These are phyloP conservation scores for Pyricularia sp. DNA, from an alignment of 2,329 filamentous ascomycete species.

Conservation along the genomic window DNA sequence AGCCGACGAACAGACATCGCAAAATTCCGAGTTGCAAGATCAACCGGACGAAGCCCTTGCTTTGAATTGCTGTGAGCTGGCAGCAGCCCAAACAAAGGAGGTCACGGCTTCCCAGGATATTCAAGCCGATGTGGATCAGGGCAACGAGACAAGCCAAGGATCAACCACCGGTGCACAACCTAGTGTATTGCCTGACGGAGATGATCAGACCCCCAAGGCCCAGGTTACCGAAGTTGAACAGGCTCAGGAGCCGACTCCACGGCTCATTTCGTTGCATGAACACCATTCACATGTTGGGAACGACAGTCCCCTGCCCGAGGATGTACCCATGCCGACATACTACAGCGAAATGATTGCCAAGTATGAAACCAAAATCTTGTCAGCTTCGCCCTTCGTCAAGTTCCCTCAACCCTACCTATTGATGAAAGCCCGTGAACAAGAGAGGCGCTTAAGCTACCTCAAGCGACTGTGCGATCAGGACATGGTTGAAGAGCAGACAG, in stretches of 20 bases:
- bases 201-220: constrained; percentile 11
- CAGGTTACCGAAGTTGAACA: constrained; percentile 12
- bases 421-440: constrained; percentile 85
- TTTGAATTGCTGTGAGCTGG: background rate
- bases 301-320: constrained; percentile 58
- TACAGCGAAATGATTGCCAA: constrained; percentile 94
- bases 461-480: constrained; percentile 75
- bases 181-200: background rate
- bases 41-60: constrained; percentile 23
- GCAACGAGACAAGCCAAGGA: background rate
- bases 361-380: constrained; percentile 86
- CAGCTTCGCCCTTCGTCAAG: constrained; percentile 91
- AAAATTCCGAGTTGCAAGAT: constrained; percentile 17
- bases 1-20: constrained; percentile 36
- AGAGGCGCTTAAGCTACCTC: constrained; percentile 72
- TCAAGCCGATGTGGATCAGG: constrained; percentile 1
- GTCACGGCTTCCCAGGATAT: constrained; percentile 10
- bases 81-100: background rate
- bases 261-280: constrained; percentile 26
- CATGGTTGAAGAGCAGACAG: constrained; percentile 40
- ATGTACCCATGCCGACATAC: constrained; percentile 78
- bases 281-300: constrained; percentile 32
- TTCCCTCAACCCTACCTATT: constrained; percentile 91
- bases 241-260: constrained; percentile 4
- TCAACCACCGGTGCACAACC: background rate